Base-by-base conservation (phyloP, 1,284 basidiomycete genomes). In the Boletus hoseneyae region DNA sequence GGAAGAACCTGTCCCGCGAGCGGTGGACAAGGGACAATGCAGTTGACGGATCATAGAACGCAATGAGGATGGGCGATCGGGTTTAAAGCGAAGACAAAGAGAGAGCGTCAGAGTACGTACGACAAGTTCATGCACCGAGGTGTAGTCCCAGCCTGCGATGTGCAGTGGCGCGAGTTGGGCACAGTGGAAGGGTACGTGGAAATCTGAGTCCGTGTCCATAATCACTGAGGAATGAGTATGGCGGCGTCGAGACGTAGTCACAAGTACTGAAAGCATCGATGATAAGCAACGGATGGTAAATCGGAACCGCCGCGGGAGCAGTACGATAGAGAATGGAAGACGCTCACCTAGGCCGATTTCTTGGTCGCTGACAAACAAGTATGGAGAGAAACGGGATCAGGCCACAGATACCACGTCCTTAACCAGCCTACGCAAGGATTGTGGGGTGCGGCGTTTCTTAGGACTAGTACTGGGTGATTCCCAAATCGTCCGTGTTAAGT, bases 131-230 rank as follows among this genome's bases (percentile, higher is more conserved):
- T 55, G 62, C 3, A 65, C 47, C 11, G 45, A 46, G 25, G 60
- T 42, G 18, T 65, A 65, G 45, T 65, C 54, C 66, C 64, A 65
- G 19, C 64, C 62, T 9, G 51, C 16, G 27, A 67, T 54, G 16
- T 55, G 58, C 3, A 56, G 42, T 12, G 66, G 64, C 0, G 64
- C 65, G 18, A 65, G 62, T 46, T 61, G 56, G 16, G 58, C 45
- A 11, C 55, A 61, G 37, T 65, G 64, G 9, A 65, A 69, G 16
- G 65, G 67, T 34, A 69, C 52, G 13, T 25, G 61, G 42, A 65
- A 69, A 30, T 49, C 52, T 1, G 50, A 32, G 27, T 55, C 60
- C 29, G 55, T 42, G 44, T 56, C 55, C 57, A 67, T 66, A 27
- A 19, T 56, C 11, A 27, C 34, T 32, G 21, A n/a, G 7, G 7